Conservation (phyloP, 116 monocot genomes). For the Cymodocea nodosa region DNA sequence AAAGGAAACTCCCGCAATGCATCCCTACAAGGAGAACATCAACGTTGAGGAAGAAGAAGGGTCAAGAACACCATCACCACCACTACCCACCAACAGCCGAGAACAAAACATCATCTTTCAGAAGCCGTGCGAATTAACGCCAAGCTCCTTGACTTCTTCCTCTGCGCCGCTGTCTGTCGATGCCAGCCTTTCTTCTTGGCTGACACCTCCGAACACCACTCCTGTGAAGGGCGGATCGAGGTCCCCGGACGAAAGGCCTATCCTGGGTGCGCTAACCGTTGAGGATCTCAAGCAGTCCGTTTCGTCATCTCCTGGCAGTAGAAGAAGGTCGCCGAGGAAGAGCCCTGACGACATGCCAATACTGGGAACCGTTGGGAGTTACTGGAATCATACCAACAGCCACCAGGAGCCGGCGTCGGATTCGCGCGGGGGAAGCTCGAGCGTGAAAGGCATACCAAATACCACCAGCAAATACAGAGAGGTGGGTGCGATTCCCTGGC, state of each 20-base stretch:
- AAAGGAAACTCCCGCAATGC: conserved; percentile 16
- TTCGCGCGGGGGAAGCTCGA: conserved; percentile 10
- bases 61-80: not conserved
- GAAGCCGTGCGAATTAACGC: not conserved
- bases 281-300: conserved; percentile 62
- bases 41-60: conserved; percentile 8
- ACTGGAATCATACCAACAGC: conserved; percentile 40
- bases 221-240: conserved; percentile 11
- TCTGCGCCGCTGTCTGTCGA: conserved; percentile 46
- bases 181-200: conserved; percentile 87
- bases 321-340: conserved; percentile 35
- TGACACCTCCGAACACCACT: conserved; percentile 14
- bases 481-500: conserved; percentile 12
- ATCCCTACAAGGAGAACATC: conserved; percentile 45
- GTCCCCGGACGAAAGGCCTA: conserved; percentile 68
- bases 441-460: conserved; percentile 57
- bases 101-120: conserved; percentile 18
- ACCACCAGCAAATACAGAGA: conserved; percentile 72
- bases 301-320: conserved; percentile 33
- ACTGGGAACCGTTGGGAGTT: conserved; percentile 62
- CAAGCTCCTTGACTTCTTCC: not conserved
- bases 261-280: conserved; percentile 73
- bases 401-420: conserved; percentile 12
- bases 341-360: conserved; percentile 83
- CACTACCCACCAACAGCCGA: not conserved